Evolutionary conservation across 441 rosid genomes (phyloP), one percentile per base, ranked within the genome.

Genomic region (Corymbia citriodora): DNA sequence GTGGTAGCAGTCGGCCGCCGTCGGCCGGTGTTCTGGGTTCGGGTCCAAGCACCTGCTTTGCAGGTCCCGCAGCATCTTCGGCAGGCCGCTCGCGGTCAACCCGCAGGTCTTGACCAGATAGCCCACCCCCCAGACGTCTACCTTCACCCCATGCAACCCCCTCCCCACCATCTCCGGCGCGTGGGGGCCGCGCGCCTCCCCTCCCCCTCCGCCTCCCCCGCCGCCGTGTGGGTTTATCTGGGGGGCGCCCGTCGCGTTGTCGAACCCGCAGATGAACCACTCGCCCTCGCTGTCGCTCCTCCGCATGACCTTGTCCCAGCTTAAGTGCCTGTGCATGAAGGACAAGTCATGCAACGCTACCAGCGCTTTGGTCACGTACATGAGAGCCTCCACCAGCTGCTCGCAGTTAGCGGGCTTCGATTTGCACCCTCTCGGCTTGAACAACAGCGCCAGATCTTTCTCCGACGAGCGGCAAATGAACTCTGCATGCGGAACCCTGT

Each of bases 121-220:
- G 7, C 99, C 99, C 2, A 98, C 94, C 1, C 99, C 99, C 99
- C 99, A 98, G 33, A 98, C 98, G 93, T 98, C 99, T 49, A 98
- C 99, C 91, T 98, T 98, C 87, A 96, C 97, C 25, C 97, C 97
- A 91, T 98, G 99, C 93, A 97, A 88, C 6, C 99, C 99, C 85
- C 97, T 93, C 65, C 95, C 97, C 98, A 45, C 85, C 85, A 97
- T 95, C 94, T 98, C 99, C 89, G 99, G 99, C 4, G 99, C 99
- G 90, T 95, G 95, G 27, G 93, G 92, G 33, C 94, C 96, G 89
- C 95, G 94, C 72, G 93, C 95, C 93, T 94, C 97, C 27, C 21
- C 52, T 21, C 74, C 92, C 13, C 55, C 92, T 25, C n/a, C 65
- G n/a, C 21, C 59, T 16, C 74, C 89, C 9, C 52, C 92, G 15